These are phyloP conservation scores for Daldinia sp. DNA, from an alignment of 2,329 filamentous ascomycete genomes.

Conservation along the genomic window DNA sequence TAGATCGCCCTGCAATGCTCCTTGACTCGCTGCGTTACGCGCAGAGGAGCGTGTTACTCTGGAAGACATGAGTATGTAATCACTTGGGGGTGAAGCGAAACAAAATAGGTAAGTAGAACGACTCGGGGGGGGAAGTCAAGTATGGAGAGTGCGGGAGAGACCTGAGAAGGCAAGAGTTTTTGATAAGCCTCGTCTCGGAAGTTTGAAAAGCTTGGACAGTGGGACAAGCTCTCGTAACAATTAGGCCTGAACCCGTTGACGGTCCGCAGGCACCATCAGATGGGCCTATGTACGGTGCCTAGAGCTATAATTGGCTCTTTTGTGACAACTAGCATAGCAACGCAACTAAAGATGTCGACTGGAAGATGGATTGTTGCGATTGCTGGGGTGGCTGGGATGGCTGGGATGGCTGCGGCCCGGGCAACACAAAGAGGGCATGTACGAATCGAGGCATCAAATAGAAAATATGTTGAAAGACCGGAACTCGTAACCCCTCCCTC, in stretches of 20 bases:
- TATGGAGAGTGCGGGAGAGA: constrained; percentile 26
- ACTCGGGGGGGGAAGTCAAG: constrained; percentile 22
- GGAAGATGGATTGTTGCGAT: constrained; percentile 1
- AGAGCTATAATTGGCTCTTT: constrained; percentile 2
- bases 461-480: constrained; percentile 13
- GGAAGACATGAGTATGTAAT: constrained; percentile 81
- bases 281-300: constrained; percentile 17
- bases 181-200: constrained; percentile 24
- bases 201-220: constrained; percentile 26
- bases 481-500: constrained; percentile 29
- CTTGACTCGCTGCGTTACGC: constrained; percentile 79
- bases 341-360: background rate
- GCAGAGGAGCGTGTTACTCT: constrained; percentile 96
- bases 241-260: constrained; percentile 17
- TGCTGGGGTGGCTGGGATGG: no score
- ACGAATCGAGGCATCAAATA: constrained; percentile 27
- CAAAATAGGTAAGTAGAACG: constrained; percentile 22
- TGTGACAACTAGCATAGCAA: background rate
- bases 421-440: constrained; percentile 13
- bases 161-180: constrained; percentile 22
- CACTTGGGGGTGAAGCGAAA: constrained; percentile 33
- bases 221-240: constrained; percentile 28
- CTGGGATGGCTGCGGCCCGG: background rate
- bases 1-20: constrained; percentile 55
- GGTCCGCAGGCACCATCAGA: constrained; percentile 2